phyloP scores from a whole-genome alignment of 2,329 filamentous ascomycete genomes.

The Cercospora citrullina region DNA sequence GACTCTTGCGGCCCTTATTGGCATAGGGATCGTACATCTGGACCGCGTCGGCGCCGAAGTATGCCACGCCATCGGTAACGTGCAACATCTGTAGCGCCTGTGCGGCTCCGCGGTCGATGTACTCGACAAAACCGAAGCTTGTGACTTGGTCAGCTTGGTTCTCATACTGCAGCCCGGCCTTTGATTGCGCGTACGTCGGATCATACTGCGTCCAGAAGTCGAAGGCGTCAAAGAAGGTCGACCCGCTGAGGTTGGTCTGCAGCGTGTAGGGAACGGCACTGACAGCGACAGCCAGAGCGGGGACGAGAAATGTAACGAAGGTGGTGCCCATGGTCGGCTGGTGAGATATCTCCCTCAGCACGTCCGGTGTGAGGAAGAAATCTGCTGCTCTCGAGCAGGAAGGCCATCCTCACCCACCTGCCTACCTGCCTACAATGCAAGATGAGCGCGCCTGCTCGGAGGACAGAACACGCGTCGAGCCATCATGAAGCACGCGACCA shows the following conservation, averaged over 20 bases:
- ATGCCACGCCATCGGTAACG: constrained; percentile 24
- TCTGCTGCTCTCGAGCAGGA: not conserved
- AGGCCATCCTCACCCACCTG: not conserved
- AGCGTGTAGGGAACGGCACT: constrained; percentile 18
- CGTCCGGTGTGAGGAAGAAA: not conserved
- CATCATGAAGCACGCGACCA: not conserved
- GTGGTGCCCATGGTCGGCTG: not conserved
- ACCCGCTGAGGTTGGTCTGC: constrained; percentile 24
- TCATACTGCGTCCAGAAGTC: constrained; percentile 38
- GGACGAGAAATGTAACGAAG: constrained; percentile 9
- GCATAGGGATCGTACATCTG: constrained; percentile 37
- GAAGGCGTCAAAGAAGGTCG: constrained; percentile 40
- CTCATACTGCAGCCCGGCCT: not conserved
- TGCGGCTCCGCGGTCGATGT: constrained; percentile 42
- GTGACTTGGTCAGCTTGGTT: not conserved
- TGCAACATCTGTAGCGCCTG: constrained; percentile 34
- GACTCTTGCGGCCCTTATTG: constrained; percentile 62
- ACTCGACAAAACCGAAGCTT: constrained; percentile 40
- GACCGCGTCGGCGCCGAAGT: constrained; percentile 31
- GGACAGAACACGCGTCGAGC: not conserved
- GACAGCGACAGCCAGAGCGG: not conserved
- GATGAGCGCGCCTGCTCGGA: not conserved
- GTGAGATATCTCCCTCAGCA: not conserved
- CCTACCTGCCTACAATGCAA: not conserved
- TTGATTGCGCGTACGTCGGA: constrained; percentile 30